Evolutionary conservation across 2,329 filamentous ascomycete species (phyloP), one percentile per base, ranked within the genome.

Genomic region (Trematosphaeria pertusa): DNA sequence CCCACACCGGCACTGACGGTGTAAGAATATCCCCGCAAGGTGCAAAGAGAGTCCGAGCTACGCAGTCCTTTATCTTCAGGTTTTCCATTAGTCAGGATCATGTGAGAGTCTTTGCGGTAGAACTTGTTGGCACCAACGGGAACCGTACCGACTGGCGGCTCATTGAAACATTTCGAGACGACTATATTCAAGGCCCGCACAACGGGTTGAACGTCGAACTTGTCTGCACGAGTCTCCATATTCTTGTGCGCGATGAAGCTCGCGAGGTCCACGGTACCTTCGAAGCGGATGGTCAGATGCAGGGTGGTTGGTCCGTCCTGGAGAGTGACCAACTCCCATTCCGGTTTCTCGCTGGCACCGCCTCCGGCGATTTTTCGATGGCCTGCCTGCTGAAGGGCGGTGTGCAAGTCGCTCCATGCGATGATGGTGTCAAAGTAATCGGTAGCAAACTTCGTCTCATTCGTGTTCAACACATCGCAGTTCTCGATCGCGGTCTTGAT

Each of bases 1-100:
- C 49, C 48, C 31, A 48, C 44, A 2, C 53, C 49, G 4, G 49
- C 45, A 30, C 52, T 54, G 26, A 58, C 37, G 2, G 47, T 44
- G 26, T 47, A 50, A 24, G 36, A 49, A 42, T 58, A 58, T 4
- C 55, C 57, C 5, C 52, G 36, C 11, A 49, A 35, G 4, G 44
- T 41, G 22, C 38, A 36, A 8, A 56, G n/a, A 6, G 35, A 37
- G n/a, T 15, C 20, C 22, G 4, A 24, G 4, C 35, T 22, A 4
- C 24, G 37, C 5, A 12, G 4, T 18, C 2, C 4, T 12, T 7
- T 12, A 28, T 8, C 24, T 7, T 12, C 24, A 12, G 24, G 24
- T 7, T 28, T 28, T 28, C 7, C 8, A 28, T 12, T 12, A 8
- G 8, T 7, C 12, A 12, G 24, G 24, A 28, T 28, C 24, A 28